phyloP scores from a whole-genome alignment of 306 rosid genomes.

The Begonia loranthoides region DNA sequence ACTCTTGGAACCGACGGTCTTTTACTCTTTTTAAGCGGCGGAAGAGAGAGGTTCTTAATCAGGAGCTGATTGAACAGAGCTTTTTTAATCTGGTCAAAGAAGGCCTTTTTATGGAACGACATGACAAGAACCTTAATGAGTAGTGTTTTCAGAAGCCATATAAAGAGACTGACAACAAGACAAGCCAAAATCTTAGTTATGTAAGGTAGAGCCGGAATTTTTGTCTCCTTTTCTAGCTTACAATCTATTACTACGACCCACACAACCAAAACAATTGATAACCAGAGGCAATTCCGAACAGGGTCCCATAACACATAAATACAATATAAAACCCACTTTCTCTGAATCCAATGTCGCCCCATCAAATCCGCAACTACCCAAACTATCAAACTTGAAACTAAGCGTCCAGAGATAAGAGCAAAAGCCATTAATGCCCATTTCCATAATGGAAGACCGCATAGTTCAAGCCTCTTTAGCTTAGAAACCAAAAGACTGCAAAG shows the following conservation, averaged over 20 bases:
- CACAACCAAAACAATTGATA: constrained; percentile 21
- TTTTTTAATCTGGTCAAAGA: constrained; percentile 22
- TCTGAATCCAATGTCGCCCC: constrained; percentile 20
- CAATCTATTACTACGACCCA: constrained; percentile 24
- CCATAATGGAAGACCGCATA: constrained; percentile 37
- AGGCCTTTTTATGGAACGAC: constrained; percentile 26
- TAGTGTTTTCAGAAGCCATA: constrained; percentile 28
- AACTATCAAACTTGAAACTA: constrained; percentile 30
- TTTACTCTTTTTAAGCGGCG: constrained; percentile 11
- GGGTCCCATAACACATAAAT: constrained; percentile 26
- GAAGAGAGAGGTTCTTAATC: constrained; percentile 21
- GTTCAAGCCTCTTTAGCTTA: constrained; percentile 4
- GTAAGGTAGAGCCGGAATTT: constrained; percentile 14
- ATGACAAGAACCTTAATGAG: constrained; percentile 26
- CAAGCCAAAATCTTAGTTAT: constrained; percentile 21
- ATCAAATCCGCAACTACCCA: constrained; percentile 18
- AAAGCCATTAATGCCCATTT: constrained; percentile 30
- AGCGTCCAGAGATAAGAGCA: constrained; percentile 24
- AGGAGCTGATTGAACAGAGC: constrained; percentile 25
- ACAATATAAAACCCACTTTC: constrained; percentile 25
- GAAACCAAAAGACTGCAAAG: constrained; percentile 24
- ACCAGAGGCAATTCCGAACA: constrained; percentile 29
- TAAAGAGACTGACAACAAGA: constrained; percentile 12
- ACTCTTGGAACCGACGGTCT: background rate
- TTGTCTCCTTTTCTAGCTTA: constrained; percentile 15